Conservation (phyloP, 2,329 filamentous ascomycete genomes). For the Alternaria dauci region DNA sequence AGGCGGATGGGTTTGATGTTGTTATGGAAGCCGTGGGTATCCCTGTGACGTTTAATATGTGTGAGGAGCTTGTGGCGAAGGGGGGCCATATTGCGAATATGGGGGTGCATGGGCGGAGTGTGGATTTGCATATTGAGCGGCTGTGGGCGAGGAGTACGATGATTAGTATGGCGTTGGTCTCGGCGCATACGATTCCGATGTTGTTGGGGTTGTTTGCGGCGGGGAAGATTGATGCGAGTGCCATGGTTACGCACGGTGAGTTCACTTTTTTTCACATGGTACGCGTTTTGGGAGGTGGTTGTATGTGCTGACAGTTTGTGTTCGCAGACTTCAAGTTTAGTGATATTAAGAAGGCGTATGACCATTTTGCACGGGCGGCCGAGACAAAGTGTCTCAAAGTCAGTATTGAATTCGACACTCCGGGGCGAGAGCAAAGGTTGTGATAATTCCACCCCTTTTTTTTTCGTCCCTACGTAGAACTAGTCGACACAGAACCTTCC, state of each 20-base stretch:
- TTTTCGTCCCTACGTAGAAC: background rate
- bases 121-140: slow-evolving; percentile 61
- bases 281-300: background rate
- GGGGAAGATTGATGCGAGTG: slow-evolving; percentile 58
- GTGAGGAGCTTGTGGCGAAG: slow-evolving; percentile 62
- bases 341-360: slow-evolving; percentile 57
- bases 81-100: slow-evolving; percentile 66
- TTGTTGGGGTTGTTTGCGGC: slow-evolving; percentile 55
- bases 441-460: background rate
- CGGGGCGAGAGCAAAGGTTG: background rate
- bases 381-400: slow-evolving; percentile 57
- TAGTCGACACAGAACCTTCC: background rate
- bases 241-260: slow-evolving; percentile 61
- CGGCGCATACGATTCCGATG: background rate
- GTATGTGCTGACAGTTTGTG: slow-evolving; percentile 56
- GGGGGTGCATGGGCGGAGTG: slow-evolving; percentile 65
- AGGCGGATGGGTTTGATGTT: slow-evolving; percentile 63
- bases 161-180: slow-evolving; percentile 46
- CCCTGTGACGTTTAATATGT: slow-evolving; percentile 62
- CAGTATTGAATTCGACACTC: slow-evolving; percentile 47
- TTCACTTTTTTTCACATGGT: slow-evolving; percentile 27
- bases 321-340: slow-evolving; percentile 56
- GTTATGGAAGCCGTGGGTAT: slow-evolving; percentile 68
- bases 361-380: slow-evolving; percentile 55
- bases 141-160: slow-evolving; percentile 64